Conservation (phyloP, 345 rosid species). For the Tarenaya hassleriana region DNA sequence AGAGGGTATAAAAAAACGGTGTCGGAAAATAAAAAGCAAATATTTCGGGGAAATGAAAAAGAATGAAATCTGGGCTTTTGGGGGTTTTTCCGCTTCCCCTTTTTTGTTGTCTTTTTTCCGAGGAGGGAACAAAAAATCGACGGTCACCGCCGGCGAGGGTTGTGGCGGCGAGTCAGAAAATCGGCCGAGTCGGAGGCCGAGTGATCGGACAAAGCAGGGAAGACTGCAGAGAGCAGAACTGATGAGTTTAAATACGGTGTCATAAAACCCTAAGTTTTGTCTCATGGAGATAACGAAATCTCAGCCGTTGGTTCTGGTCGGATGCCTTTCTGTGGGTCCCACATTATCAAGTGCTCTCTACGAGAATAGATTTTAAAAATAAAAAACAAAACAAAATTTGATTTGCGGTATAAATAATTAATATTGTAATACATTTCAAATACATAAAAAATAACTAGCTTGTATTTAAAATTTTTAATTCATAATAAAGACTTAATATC, state of each 20-base stretch:
- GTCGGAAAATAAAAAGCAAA: background rate
- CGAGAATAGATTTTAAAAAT: background rate
- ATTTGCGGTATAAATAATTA: too few relatives aligned
- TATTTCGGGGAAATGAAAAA: too few relatives aligned
- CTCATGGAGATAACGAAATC: conserved; percentile 7
- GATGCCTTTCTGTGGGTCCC: conserved; percentile 13
- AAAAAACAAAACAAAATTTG: background rate
- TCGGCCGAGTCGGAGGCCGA: conserved; percentile 28
- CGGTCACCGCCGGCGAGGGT: conserved; percentile 37
- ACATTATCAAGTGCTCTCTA: background rate
- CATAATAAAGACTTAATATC: too few relatives aligned
- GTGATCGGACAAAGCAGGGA: background rate
- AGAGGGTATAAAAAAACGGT: background rate
- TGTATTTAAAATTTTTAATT: too few relatives aligned
- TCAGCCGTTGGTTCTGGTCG: conserved; percentile 24
- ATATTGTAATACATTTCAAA: too few relatives aligned
- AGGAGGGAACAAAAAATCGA: conserved; percentile 24
- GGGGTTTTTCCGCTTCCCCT: background rate
- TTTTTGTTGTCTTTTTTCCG: conserved; percentile 22
- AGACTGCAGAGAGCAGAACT: conserved; percentile 8
- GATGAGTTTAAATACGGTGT: conserved; percentile 18
- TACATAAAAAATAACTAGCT: too few relatives aligned
- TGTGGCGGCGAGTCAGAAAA: conserved; percentile 21
- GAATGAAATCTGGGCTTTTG: background rate
- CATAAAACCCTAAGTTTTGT: conserved; percentile 29